A percentile compares a stretch with the other conserved stretches of the same genome.
phyloP scores from a whole-genome alignment of 2,329 filamentous ascomycete species.

The Raffaelea albimanens region DNA sequence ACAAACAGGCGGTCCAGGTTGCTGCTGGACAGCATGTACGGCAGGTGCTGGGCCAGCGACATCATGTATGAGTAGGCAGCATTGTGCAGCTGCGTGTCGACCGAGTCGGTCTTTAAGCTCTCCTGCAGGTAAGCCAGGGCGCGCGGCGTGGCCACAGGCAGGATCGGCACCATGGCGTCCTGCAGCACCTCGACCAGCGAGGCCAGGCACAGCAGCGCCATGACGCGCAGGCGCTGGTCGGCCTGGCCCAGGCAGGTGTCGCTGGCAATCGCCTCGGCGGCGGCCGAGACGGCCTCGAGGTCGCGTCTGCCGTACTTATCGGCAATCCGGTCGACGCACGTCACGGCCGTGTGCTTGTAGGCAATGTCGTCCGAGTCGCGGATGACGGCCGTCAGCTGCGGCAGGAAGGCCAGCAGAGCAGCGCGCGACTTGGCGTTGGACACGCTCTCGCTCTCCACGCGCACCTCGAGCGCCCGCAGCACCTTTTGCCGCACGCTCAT shows the following conservation, averaged over 20 bases:
- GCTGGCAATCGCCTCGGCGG: constrained; percentile 69
- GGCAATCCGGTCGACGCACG: constrained; percentile 84
- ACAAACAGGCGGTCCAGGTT: constrained; percentile 64
- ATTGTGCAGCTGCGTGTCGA: constrained; percentile 61
- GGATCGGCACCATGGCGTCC: constrained; percentile 73
- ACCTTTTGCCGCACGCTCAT: constrained; percentile 71
- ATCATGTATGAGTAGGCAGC: constrained; percentile 74
- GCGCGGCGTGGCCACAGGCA: constrained; percentile 66
- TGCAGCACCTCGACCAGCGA: constrained; percentile 83
- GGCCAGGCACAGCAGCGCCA: constrained; percentile 81
- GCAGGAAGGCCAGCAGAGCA: constrained; percentile 68
- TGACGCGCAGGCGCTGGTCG: constrained; percentile 64
- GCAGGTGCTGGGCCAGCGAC: constrained; percentile 70
- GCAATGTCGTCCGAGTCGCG: constrained; percentile 55
- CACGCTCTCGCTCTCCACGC: constrained; percentile 64
- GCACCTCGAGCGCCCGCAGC: constrained; percentile 68
- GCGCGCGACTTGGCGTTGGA: constrained; percentile 58
- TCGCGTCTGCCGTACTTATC: constrained; percentile 96
- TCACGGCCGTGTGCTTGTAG: constrained; percentile 77
- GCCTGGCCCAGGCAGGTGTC: constrained; percentile 65
- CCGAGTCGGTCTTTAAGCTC: constrained; percentile 36
- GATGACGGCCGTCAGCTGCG: constrained; percentile 68
- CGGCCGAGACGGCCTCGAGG: constrained; percentile 61
- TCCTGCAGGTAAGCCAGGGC: constrained; percentile 61
- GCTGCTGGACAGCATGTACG: constrained; percentile 75